Conservation (phyloP, 805 yeast species). For the Groenewaldozyma salmanticensis region DNA sequence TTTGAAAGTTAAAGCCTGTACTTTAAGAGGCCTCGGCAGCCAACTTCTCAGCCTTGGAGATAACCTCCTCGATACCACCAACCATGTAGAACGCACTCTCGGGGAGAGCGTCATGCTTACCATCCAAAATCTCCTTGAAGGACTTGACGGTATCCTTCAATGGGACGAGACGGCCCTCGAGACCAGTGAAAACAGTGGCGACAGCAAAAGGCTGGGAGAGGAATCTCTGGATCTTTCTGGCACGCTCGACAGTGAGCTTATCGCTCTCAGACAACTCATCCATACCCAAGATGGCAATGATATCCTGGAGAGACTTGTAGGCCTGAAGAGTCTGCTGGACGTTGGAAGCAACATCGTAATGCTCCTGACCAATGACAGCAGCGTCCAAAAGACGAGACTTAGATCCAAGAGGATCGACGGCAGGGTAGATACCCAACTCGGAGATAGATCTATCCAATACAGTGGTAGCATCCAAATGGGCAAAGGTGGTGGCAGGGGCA, state of each 20-base stretch:
- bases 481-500: conserved; percentile 99
- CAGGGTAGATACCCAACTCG: conserved; percentile 99
- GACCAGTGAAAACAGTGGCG: conserved; percentile 99
- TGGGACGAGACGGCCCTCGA: conserved; percentile 95
- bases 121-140: conserved; percentile 94
- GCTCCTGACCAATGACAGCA: conserved; percentile 97
- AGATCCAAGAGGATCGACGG: conserved; percentile 99
- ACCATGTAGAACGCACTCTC: conserved; percentile 99
- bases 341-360: conserved; percentile 86
- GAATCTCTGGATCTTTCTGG: conserved; percentile 99
- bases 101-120: conserved; percentile 98
- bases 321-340: conserved; percentile 99
- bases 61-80: conserved; percentile 98
- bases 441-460: conserved; percentile 99
- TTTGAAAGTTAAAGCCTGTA: no score
- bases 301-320: conserved; percentile 99
- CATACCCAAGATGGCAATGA: conserved; percentile 99
- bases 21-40: conserved; percentile 37
- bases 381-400: conserved; percentile 97
- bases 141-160: conserved; percentile 90
- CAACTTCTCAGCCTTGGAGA: conserved; percentile 98
- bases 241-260: conserved; percentile 99
- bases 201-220: conserved; percentile 99
- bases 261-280: conserved; percentile 98
- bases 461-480: conserved; percentile 99